phyloP scores from a whole-genome alignment of 495 filamentous ascomycete species.

The Barbatosphaeria neglecta region DNA sequence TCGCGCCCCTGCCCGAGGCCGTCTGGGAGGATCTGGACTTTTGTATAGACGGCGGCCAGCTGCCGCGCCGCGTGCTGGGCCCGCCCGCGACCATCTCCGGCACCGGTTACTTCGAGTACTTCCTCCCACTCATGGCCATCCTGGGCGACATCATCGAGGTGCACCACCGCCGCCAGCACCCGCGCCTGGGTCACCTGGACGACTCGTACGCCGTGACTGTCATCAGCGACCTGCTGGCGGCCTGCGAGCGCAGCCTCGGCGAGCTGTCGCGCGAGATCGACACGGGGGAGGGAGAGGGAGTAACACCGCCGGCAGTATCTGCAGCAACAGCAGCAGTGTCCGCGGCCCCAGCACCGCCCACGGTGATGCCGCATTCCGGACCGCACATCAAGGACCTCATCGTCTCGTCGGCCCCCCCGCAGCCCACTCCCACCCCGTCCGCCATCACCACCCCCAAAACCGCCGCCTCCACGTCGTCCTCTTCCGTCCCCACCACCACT shows the following conservation, averaged over 20 bases:
- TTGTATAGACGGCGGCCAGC: slow-evolving; percentile 9
- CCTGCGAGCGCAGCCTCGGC: slow-evolving; percentile 10
- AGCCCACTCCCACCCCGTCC: neutral
- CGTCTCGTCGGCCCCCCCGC: neutral
- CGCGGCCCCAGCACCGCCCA: neutral
- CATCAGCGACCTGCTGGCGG: slow-evolving; percentile 9
- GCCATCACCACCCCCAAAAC: slow-evolving; percentile 9
- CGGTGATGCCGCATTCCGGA: neutral
- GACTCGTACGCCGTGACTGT: slow-evolving; percentile 7
- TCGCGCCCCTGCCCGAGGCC: slow-evolving; percentile 45
- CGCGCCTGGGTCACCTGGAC: slow-evolving; percentile 46
- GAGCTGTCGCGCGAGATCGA: neutral
- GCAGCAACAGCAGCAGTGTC: neutral
- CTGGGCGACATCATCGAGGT: slow-evolving; percentile 67
- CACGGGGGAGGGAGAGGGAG: too few species aligned
- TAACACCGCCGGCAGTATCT: too few species aligned
- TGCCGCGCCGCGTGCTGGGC: slow-evolving; percentile 15
- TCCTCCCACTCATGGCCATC: slow-evolving; percentile 68
- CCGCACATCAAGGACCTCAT: neutral
- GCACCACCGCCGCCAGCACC: slow-evolving; percentile 61
- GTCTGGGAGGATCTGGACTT: slow-evolving; percentile 15
- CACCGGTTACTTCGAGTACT: slow-evolving; percentile 61
- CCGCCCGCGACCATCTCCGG: slow-evolving; percentile 18
- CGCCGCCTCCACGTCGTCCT: neutral
- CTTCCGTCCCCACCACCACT: too few species aligned